Conservation (phyloP, 2,329 filamentous ascomycete species). For the Diaporthe eres region DNA sequence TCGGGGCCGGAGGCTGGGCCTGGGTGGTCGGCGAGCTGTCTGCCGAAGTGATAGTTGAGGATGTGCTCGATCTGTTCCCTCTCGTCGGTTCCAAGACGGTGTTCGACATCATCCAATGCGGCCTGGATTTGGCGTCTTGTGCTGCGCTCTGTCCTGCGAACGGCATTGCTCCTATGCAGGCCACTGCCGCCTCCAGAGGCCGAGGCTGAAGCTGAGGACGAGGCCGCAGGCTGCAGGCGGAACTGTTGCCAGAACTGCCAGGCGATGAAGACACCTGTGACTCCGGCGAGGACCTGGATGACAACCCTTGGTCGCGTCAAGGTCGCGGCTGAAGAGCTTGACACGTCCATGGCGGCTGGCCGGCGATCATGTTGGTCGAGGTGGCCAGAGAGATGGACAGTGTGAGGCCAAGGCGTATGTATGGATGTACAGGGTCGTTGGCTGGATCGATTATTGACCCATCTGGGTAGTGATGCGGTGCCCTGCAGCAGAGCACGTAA, state of each 20-base stretch:
- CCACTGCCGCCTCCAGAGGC: slow-evolving; percentile 48
- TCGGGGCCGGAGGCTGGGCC: slow-evolving; percentile 49
- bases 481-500: slow-evolving; percentile 11
- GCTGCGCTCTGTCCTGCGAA: slow-evolving; percentile 57
- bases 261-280: slow-evolving; percentile 69
- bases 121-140: slow-evolving; percentile 39
- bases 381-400: not conserved
- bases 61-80: slow-evolving; percentile 37
- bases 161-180: slow-evolving; percentile 77
- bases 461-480: not conserved
- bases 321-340: slow-evolving; percentile 62
- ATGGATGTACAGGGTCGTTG: not conserved
- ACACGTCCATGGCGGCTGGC: slow-evolving; percentile 45
- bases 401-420: not conserved
- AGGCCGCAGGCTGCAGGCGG: slow-evolving; percentile 46
- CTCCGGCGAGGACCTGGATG: slow-evolving; percentile 68
- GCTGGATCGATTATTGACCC: slow-evolving; percentile 25
- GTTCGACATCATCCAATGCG: slow-evolving; percentile 52
- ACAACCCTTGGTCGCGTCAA: slow-evolving; percentile 69
- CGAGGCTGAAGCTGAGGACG: slow-evolving; percentile 43
- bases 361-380: slow-evolving; percentile 40
- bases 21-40: slow-evolving; percentile 41
- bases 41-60: slow-evolving; percentile 34
- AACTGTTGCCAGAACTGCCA: slow-evolving; percentile 69
- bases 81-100: slow-evolving; percentile 40